These are phyloP conservation scores for Pyracantha coccinea DNA, from an alignment of 331 rosid genomes.

Conservation along the genomic window DNA sequence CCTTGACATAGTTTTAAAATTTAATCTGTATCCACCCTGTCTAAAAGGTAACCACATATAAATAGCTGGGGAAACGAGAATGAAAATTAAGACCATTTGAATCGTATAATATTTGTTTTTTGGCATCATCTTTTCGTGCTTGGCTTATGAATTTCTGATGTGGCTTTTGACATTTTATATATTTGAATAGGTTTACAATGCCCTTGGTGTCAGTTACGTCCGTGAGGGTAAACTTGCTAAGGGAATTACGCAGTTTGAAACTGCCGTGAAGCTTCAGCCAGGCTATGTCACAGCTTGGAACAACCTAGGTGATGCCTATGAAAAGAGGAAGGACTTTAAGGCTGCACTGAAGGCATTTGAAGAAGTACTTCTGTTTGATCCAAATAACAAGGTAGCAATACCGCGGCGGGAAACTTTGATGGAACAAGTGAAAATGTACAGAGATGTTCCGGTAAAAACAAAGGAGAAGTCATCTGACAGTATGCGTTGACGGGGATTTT, in stretches of 20 bases:
- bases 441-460: slow-evolving; percentile 66
- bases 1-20: background rate
- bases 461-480: slow-evolving; percentile 32
- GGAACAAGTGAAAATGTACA: slow-evolving; percentile 49
- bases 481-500: background rate
- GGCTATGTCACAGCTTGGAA: slow-evolving; percentile 98
- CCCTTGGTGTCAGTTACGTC: slow-evolving; percentile 80
- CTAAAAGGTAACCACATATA: no score
- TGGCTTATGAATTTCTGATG: background rate
- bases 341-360: slow-evolving; percentile 87
- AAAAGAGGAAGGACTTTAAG: slow-evolving; percentile 61
- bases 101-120: no score
- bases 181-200: slow-evolving; percentile 68
- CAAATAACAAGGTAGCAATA: slow-evolving; percentile 82
- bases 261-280: slow-evolving; percentile 88
- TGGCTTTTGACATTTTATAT: background rate
- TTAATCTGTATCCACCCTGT: no score
- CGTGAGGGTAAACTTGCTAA: slow-evolving; percentile 79
- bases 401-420: slow-evolving; percentile 75
- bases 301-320: slow-evolving; percentile 93
- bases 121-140: background rate
- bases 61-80: no score
- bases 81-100: no score
- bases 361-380: slow-evolving; percentile 88
- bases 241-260: slow-evolving; percentile 79